Percentiles rank a stretch among this genome's conserved stretches.
Conservation (phyloP, 75 land plant species). For the Cupressus sempervirens region DNA sequence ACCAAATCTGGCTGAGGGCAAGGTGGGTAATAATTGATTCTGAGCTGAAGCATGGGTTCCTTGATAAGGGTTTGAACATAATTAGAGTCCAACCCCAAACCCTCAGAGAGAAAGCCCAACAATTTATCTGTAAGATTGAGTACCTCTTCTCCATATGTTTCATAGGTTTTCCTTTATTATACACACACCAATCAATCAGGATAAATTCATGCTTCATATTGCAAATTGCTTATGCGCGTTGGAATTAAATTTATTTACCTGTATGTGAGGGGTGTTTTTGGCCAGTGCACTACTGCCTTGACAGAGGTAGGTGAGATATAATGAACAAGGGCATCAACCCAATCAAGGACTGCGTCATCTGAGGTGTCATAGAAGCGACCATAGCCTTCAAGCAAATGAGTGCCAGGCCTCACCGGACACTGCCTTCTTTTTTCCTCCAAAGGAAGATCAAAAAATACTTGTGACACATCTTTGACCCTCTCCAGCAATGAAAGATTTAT, state of each 20-base stretch:
- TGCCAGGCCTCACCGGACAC: constrained; percentile 8
- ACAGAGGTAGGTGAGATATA: background rate
- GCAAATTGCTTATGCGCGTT: background rate
- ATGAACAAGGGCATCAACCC: constrained; percentile 17
- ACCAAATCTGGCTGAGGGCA: constrained; percentile 49
- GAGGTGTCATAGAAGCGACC: constrained; percentile 4
- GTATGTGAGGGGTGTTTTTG: constrained; percentile 7
- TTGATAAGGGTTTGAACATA: background rate
- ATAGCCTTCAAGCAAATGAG: background rate
- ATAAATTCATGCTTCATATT: background rate
- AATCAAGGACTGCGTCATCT: constrained; percentile 12
- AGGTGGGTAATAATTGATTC: constrained; percentile 34
- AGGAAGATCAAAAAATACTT: constrained; percentile 6
- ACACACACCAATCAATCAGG: background rate
- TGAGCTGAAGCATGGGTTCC: background rate
- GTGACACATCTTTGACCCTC: background rate
- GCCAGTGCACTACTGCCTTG: constrained; percentile 10
- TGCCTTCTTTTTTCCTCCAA: constrained; percentile 4
- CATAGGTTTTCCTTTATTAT: constrained; percentile 7
- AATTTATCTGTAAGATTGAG: background rate
- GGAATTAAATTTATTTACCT: background rate
- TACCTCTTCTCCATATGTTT: constrained; percentile 3
- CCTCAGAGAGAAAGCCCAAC: constrained; percentile 3
- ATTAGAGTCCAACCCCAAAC: constrained; percentile 2
- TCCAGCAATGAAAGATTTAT: constrained; percentile 8